Evolutionary conservation across 306 rosid species (phyloP), one percentile per base, ranked within the genome.

Genomic region (Sphenostylis stenocarpa): DNA sequence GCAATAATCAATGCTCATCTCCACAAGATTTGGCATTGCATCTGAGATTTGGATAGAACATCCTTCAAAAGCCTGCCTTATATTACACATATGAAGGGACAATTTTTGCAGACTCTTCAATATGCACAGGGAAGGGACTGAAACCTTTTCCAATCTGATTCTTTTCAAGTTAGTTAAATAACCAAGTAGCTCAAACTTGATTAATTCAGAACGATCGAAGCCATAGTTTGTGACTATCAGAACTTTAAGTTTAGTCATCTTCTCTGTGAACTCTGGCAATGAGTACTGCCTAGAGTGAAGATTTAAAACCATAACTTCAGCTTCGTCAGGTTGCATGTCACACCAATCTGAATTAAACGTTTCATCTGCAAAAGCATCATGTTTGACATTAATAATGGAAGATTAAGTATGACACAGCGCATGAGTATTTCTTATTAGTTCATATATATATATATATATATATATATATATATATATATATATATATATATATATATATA

Each of bases 281-380:
- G 48, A 64, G 75, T 91, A 83, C 38, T 87, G 31, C 72, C 77
- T 19, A 15, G 87, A 60, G 15, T 48, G 55, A 38, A 88, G 63
- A 82, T 89, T 89, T 51, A 93, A 83, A 66, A 91, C 52, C 31
- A 91, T 78, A 63, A 91, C 92, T 83, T 88, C 88, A 17, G 82
- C 88, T 55, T 83, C 64, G 3, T 84, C 82, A 23, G 87, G 79
- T 77, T 77, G 78, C 80, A 89, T 76, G 73, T 82, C 66, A 47
- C 75, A 78, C 96, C 90, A 84, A 36, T 84, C 75, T 4, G 87
- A 70, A 44, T 80, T 82, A 75, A 88, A 84, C 1, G 1, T 29
- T 61, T 80, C 90, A 72, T 86, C 98, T 91, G 93, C 72, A 81
- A 85, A 80, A 83, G 45, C 17, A 68, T 15, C 53, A 16, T 33